Conservation (phyloP, 208 protist species). For the Polymyxa betae region DNA sequence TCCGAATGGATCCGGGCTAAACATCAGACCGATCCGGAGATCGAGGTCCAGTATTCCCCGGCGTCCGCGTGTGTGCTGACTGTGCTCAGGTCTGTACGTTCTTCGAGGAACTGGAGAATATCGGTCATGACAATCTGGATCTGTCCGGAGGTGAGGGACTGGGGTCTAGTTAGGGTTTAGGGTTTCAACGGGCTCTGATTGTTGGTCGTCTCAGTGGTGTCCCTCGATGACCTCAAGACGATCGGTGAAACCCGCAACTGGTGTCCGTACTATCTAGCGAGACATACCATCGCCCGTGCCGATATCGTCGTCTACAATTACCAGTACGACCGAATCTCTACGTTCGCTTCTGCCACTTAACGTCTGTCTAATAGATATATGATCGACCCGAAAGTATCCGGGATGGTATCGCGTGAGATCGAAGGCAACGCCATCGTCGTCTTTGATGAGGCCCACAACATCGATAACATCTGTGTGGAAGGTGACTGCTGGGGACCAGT, state of each 20-base stretch:
- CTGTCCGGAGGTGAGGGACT: constrained; percentile 68
- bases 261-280: constrained; percentile 90
- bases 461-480: constrained; percentile 99
- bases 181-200: constrained; percentile 70
- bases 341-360: neutral
- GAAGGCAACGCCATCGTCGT: constrained; percentile 94
- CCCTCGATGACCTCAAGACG: constrained; percentile 89
- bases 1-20: constrained; percentile 82
- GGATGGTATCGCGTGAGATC: constrained; percentile 71
- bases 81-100: constrained; percentile 56
- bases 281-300: constrained; percentile 78
- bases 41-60: constrained; percentile 9
- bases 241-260: constrained; percentile 84
- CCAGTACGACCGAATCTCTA: constrained; percentile 68
- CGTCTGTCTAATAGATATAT: constrained; percentile 81
- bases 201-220: constrained; percentile 86
- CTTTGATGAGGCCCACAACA: constrained; percentile 99
- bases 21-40: constrained; percentile 58
- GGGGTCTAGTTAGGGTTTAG: constrained; percentile 64
- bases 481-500: constrained; percentile 36
- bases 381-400: constrained; percentile 94
- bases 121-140: constrained; percentile 11
- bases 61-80: neutral
- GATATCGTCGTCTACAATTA: constrained; percentile 98
- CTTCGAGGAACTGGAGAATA: constrained; percentile 80